These are phyloP conservation scores for Phytophthora tubulina DNA, from an alignment of 352 stramenopile species.

Conservation along the genomic window DNA sequence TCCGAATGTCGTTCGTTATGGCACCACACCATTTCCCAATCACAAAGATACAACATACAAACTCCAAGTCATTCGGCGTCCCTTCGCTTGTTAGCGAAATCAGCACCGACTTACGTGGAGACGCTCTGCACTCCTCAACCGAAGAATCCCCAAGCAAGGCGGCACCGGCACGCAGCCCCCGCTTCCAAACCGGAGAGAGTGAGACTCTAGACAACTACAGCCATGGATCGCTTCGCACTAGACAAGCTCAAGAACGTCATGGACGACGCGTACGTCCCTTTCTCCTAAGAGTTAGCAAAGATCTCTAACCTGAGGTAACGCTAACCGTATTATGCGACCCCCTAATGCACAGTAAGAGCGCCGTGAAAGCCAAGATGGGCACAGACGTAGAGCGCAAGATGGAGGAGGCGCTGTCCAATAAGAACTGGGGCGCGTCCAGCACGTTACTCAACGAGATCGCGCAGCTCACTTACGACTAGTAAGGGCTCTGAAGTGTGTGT, in stretches of 20 bases:
- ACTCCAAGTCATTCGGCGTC: conserved; percentile 26
- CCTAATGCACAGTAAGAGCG: conserved; percentile 69
- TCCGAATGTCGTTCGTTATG: conserved; percentile 8
- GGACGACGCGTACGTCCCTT: conserved; percentile 82
- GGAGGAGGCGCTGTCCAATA: conserved; percentile 98
- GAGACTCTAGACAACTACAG: conserved; percentile 8
- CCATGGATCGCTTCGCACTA: conserved; percentile 87
- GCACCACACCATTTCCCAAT: conserved; percentile 11
- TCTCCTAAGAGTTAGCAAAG: not conserved
- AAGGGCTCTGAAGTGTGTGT: conserved; percentile 19
- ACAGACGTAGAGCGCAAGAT: conserved; percentile 91
- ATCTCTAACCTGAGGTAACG: not conserved
- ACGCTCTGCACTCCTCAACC: conserved; percentile 17
- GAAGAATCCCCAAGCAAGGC: conserved; percentile 13
- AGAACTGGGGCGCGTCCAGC: conserved; percentile 99
- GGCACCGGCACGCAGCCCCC: not conserved
- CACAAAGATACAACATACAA: conserved; percentile 38
- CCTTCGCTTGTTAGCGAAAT: conserved; percentile 36
- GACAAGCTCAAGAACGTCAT: conserved; percentile 91
- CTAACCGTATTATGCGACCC: conserved; percentile 7
- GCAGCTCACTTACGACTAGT: conserved; percentile 97
- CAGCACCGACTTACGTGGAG: conserved; percentile 26
- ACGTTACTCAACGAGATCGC: conserved; percentile 98
- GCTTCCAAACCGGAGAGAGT: not conserved
- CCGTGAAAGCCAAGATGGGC: conserved; percentile 88